Conservation (phyloP, 345 rosid genomes). For the Rhodomyrtus tomentosa region DNA sequence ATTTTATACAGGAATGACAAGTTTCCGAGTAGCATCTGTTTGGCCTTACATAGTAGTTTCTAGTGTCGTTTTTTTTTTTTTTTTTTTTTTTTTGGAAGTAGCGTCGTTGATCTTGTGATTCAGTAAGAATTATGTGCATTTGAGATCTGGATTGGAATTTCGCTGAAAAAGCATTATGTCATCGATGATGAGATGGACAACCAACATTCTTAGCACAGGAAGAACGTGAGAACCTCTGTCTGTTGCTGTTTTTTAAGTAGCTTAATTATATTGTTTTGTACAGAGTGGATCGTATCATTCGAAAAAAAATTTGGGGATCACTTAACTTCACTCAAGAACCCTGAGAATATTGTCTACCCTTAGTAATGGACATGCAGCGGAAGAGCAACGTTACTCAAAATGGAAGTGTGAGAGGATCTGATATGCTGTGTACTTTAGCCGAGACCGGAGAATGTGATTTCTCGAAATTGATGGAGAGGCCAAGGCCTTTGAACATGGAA, state of each 20-base stretch:
- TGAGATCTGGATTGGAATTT: neutral
- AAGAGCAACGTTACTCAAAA: slow-evolving; percentile 24
- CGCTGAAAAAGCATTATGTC: neutral
- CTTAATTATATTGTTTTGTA: neutral
- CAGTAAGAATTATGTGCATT: neutral
- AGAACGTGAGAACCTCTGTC: neutral
- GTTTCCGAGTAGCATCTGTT: neutral
- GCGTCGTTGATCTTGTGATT: neutral
- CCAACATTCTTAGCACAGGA: neutral
- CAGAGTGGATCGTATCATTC: neutral
- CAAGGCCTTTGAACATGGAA: slow-evolving; percentile 62
- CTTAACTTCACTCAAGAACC: neutral
- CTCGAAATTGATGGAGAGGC: slow-evolving; percentile 56
- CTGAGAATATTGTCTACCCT: slow-evolving; percentile 16
- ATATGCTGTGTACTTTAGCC: slow-evolving; percentile 9
- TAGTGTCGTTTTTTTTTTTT: too few relatives aligned
- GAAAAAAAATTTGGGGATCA: neutral
- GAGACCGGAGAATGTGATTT: slow-evolving; percentile 51
- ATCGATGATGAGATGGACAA: neutral
- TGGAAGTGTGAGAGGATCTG: slow-evolving; percentile 21
- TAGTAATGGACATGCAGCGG: slow-evolving; percentile 19
- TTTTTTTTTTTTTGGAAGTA: too few relatives aligned
- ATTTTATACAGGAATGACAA: neutral
- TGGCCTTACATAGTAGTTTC: neutral
- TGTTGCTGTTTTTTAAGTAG: neutral